Percentiles rank a stretch among this genome's conserved stretches.
Conservation (phyloP, 495 filamentous ascomycete species). For the Penicillium mononematosum region DNA sequence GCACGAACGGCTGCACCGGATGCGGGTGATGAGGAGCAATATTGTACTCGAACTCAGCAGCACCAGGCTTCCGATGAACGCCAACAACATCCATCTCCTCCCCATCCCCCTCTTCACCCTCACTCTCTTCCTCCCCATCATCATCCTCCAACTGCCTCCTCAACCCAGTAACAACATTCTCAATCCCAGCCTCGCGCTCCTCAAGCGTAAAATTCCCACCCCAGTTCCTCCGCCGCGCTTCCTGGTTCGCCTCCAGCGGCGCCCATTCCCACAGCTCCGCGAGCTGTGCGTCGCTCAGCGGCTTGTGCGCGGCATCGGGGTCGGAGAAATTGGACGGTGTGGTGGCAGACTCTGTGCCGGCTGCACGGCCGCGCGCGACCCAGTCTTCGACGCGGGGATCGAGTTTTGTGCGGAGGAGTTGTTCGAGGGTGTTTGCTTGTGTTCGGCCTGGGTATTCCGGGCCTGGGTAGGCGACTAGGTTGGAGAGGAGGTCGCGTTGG, state of each 20-base stretch:
- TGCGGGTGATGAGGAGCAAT: constrained; percentile 38
- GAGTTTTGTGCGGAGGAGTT: constrained; percentile 76
- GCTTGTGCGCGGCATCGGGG: constrained; percentile 17
- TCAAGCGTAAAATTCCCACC: constrained; percentile 67
- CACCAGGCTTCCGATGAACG: constrained; percentile 40
- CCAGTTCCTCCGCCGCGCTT: constrained; percentile 50
- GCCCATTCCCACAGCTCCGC: constrained; percentile 52
- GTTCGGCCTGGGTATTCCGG: constrained; percentile 73
- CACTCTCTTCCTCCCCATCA: constrained; percentile 53
- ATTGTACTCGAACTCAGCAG: constrained; percentile 44
- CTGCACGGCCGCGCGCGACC: constrained; percentile 60
- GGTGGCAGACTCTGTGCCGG: constrained; percentile 31
- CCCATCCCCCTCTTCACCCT: constrained; percentile 50
- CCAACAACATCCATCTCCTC: constrained; percentile 49
- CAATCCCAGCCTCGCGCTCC: constrained; percentile 63
- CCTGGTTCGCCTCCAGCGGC: constrained; percentile 49
- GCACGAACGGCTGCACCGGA: constrained; percentile 37
- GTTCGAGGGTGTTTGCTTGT: constrained; percentile 59
- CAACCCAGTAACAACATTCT: constrained; percentile 70
- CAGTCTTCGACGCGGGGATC: constrained; percentile 72
- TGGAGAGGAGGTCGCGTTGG: constrained; percentile 59
- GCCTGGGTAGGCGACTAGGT: constrained; percentile 67
- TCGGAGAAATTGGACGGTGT: constrained; percentile 2
- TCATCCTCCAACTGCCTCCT: constrained; percentile 56
- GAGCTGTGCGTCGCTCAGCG: constrained; percentile 41